A percentile compares a stretch with the other conserved stretches of the same genome.
phyloP scores from a whole-genome alignment of 1,139 yeast genomes.

The Debaryomyces sp. region DNA sequence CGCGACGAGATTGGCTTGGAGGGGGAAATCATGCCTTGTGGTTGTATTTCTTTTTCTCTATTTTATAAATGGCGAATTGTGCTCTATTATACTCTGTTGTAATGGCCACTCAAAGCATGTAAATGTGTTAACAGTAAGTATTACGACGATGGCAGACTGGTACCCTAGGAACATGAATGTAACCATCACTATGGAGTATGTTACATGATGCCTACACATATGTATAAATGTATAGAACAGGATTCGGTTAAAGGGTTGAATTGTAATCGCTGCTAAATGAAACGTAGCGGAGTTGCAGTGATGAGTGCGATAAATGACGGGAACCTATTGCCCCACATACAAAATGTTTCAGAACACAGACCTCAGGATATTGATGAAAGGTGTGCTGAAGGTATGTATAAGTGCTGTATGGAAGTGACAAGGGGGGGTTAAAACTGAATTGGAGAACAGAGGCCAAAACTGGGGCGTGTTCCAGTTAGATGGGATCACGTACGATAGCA shows the following conservation, averaged over 20 bases:
- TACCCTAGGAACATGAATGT: too few relatives aligned
- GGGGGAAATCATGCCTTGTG: not conserved
- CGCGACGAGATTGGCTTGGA: not conserved
- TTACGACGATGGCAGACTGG: too few relatives aligned
- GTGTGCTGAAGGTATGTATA: not conserved
- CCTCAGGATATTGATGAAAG: not conserved
- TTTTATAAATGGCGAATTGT: not conserved
- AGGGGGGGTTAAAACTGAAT: not conserved
- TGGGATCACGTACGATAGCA: not conserved
- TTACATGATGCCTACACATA: not conserved
- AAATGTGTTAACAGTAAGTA: too few relatives aligned
- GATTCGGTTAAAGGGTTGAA: too few relatives aligned
- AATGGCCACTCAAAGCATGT: too few relatives aligned
- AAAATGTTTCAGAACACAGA: not conserved
- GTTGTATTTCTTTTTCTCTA: not conserved
- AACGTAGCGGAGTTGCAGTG: not conserved
- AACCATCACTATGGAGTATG: not conserved
- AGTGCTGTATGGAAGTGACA: not conserved
- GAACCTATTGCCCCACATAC: not conserved
- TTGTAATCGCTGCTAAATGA: not conserved
- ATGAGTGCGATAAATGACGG: not conserved
- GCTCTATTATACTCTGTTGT: too few relatives aligned
- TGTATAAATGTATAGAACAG: too few relatives aligned
- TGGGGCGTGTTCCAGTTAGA: not conserved
- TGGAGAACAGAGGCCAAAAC: not conserved